Evolutionary conservation across 768 basidiomycete species (phyloP).

Genomic region (Lentinula lateritia): DNA sequence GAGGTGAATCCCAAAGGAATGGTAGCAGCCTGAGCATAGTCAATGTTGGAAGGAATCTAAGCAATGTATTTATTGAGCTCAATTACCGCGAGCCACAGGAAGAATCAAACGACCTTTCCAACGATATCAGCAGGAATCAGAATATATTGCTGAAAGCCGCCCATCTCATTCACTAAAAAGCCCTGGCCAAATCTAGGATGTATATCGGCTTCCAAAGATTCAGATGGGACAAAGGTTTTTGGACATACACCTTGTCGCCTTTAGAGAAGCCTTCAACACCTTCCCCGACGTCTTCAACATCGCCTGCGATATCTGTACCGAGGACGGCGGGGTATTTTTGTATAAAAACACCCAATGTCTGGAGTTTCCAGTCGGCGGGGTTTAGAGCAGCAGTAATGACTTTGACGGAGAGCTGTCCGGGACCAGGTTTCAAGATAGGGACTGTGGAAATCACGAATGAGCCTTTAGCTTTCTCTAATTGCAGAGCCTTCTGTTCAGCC

Average conservation of each 20-base stretch:
- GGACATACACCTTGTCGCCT: conserved; percentile 48
- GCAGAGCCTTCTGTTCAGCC: conserved; percentile 3
- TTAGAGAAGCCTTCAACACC: conserved; percentile 42
- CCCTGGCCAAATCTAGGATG: conserved; percentile 33
- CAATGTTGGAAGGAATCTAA: conserved; percentile 40
- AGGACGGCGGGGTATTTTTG: conserved; percentile 39
- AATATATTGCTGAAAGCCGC: conserved; percentile 41
- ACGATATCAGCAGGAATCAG: conserved; percentile 32
- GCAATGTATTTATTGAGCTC: conserved; percentile 29
- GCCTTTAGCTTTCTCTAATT: not conserved
- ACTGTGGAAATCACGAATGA: not conserved
- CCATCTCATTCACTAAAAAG: conserved; percentile 28
- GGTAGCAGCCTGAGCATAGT: conserved; percentile 44
- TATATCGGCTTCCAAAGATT: not conserved
- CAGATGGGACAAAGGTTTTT: too few species aligned
- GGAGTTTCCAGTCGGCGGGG: conserved; percentile 20
- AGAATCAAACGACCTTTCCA: conserved; percentile 30
- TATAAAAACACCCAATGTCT: conserved; percentile 31
- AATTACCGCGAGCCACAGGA: conserved; percentile 30
- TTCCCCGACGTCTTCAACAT: conserved; percentile 45
- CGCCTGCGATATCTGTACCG: conserved; percentile 48
- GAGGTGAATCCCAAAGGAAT: conserved; percentile 45
- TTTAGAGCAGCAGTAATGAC: not conserved
- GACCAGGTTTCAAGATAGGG: not conserved
- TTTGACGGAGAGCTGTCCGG: conserved; percentile 4